Percentiles rank a stretch among this genome's conserved stretches.
Conservation (phyloP, 257 asterid genomes). For the Misopates orontium region DNA sequence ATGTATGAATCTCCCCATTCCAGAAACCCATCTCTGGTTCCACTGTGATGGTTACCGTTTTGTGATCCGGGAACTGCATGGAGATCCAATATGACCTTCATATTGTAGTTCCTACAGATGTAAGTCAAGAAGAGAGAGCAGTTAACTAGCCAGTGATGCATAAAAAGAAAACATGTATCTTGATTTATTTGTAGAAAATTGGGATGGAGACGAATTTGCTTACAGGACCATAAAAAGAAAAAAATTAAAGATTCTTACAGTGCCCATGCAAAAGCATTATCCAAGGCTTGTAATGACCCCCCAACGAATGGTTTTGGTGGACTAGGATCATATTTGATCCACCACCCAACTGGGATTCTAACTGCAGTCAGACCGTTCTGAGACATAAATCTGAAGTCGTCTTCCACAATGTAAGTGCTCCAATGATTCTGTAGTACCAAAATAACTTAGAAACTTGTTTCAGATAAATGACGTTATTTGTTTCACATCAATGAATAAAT, state of each 20-base stretch:
- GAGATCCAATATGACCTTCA: constrained; percentile 52
- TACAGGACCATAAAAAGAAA: background rate
- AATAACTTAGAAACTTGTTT: constrained; percentile 7
- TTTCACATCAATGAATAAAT: background rate
- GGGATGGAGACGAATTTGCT: background rate
- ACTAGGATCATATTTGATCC: constrained; percentile 44
- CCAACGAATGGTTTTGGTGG: constrained; percentile 51
- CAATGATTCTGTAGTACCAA: constrained; percentile 38
- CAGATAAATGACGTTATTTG: background rate
- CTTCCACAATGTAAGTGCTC: constrained; percentile 46
- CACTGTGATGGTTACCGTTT: constrained; percentile 58
- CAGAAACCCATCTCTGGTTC: constrained; percentile 47
- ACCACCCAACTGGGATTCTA: constrained; percentile 55
- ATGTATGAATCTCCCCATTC: constrained; percentile 48
- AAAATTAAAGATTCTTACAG: constrained; percentile 25
- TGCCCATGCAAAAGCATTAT: constrained; percentile 49
- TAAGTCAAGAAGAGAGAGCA: background rate
- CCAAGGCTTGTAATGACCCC: constrained; percentile 47
- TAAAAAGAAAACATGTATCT: background rate
- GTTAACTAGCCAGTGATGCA: background rate
- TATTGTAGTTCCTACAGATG: constrained; percentile 37
- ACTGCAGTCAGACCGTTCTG: constrained; percentile 43
- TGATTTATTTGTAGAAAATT: background rate
- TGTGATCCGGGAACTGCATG: constrained; percentile 57
- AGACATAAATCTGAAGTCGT: constrained; percentile 47